These are phyloP conservation scores for Leccinum obscurum DNA, from an alignment of 768 basidiomycete genomes.

Conservation along the genomic window DNA sequence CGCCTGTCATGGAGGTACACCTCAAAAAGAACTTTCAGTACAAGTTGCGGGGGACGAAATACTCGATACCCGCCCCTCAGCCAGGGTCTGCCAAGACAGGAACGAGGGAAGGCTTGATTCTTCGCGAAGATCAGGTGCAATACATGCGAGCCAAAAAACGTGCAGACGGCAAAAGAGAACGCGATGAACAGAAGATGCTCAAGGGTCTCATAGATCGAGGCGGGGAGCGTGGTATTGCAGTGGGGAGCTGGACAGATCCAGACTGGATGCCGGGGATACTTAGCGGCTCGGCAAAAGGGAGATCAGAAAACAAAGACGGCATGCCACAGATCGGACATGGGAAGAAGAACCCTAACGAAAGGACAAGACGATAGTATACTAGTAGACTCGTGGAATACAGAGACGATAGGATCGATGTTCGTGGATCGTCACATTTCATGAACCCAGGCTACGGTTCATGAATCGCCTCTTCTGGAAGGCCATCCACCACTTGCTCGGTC, in stretches of 20 bases:
- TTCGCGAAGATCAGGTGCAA: constrained; percentile 91
- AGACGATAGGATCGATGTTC: constrained; percentile 2
- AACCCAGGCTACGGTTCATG: constrained; percentile 88
- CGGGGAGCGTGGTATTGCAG: constrained; percentile 48
- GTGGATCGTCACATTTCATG: constrained; percentile 36
- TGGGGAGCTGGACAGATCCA: constrained; percentile 92
- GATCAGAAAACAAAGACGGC: constrained; percentile 52
- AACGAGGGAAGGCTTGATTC: constrained; percentile 76
- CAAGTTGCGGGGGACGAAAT: constrained; percentile 86
- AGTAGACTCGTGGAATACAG: constrained; percentile 18
- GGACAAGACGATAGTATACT: constrained; percentile 45
- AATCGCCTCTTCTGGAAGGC: constrained; percentile 97
- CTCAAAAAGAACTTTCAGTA: constrained; percentile 97
- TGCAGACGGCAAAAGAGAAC: constrained; percentile 68
- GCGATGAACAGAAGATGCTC: constrained; percentile 70
- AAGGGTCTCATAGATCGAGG: constrained; percentile 58
- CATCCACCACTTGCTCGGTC: constrained; percentile 99
- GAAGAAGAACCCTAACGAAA: constrained; percentile 87
- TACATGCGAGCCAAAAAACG: constrained; percentile 81
- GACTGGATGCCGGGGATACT: constrained; percentile 90
- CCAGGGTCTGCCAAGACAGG: constrained; percentile 85
- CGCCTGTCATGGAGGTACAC: constrained; percentile 81
- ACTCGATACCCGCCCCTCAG: constrained; percentile 89
- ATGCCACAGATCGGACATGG: constrained; percentile 89
- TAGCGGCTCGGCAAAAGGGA: constrained; percentile 69